Conservation (phyloP, 805 yeast genomes). For the Metschnikowia santaceciliae region DNA sequence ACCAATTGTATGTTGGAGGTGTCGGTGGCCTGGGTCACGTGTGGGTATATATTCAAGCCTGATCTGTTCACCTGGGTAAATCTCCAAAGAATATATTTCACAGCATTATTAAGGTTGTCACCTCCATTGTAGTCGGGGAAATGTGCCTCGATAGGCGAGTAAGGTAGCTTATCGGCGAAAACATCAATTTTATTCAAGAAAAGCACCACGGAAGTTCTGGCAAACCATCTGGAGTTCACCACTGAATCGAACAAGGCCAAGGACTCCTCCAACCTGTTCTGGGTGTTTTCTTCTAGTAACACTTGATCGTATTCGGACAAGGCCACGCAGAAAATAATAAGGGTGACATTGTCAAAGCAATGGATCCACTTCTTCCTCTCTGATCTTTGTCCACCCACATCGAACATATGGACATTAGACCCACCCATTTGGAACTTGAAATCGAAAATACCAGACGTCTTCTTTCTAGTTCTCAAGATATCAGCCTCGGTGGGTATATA, state of each 20-base stretch:
- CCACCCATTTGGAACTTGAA: conserved; percentile 73
- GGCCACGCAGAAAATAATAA: conserved; percentile 88
- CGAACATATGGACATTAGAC: conserved; percentile 48
- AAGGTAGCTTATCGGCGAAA: conserved; percentile 77
- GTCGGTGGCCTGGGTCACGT: conserved; percentile 92
- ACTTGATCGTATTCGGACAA: conserved; percentile 88
- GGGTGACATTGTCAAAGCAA: conserved; percentile 88
- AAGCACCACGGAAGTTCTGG: conserved; percentile 77
- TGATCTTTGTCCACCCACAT: conserved; percentile 94
- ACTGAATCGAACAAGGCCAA: conserved; percentile 83
- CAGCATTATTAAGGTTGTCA: conserved; percentile 83
- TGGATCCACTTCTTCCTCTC: conserved; percentile 98
- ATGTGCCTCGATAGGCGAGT: conserved; percentile 74
- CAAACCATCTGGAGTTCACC: conserved; percentile 89
- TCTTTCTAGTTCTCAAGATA: conserved; percentile 81
- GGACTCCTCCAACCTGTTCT: conserved; percentile 40
- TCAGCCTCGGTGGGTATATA: conserved; percentile 76
- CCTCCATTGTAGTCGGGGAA: conserved; percentile 94
- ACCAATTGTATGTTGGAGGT: conserved; percentile 84
- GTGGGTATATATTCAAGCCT: conserved; percentile 79
- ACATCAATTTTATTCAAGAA: conserved; percentile 89
- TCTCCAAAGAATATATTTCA: conserved; percentile 86
- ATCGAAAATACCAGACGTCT: conserved; percentile 90
- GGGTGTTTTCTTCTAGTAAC: conserved; percentile 46
- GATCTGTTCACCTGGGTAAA: conserved; percentile 82